Conservation (phyloP, 768 basidiomycete genomes). For the Boletus reticulatus region DNA sequence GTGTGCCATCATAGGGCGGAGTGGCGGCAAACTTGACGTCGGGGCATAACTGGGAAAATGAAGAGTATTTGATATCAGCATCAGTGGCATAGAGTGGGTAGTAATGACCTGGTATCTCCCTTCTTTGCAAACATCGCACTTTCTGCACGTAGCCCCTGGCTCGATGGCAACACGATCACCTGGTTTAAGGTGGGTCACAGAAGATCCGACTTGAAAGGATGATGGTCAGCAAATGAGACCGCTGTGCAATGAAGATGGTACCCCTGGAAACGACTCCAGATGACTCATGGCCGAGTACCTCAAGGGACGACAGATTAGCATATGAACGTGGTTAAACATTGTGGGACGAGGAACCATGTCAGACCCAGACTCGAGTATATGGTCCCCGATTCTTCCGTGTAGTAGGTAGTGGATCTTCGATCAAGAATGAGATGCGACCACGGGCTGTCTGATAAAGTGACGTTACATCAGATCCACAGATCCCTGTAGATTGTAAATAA, state of each 20-base stretch:
- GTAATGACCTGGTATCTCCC: conserved; percentile 74
- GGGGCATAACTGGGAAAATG: conserved; percentile 64
- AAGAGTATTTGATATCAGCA: neutral
- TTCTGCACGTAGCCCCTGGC: conserved; percentile 82
- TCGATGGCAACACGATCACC: conserved; percentile 93
- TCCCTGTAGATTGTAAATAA: conserved; percentile 48
- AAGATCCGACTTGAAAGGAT: conserved; percentile 57
- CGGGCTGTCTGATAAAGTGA: conserved; percentile 1
- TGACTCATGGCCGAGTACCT: conserved; percentile 95
- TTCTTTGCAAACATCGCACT: conserved; percentile 79
- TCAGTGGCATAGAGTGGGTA: neutral
- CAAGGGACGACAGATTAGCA: conserved; percentile 3
- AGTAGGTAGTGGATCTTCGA: conserved; percentile 72
- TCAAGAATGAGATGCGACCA: conserved; percentile 6
- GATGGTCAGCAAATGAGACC: neutral
- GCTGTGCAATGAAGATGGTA: conserved; percentile 18
- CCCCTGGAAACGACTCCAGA: conserved; percentile 75
- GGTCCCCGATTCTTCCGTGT: conserved; percentile 79
- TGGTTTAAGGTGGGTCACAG: conserved; percentile 70
- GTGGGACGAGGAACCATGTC: conserved; percentile 60
- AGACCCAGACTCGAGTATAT: conserved; percentile 57
- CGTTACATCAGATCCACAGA: conserved; percentile 85
- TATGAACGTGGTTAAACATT: neutral
- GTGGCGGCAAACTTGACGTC: conserved; percentile 90
- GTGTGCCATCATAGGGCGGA: conserved; percentile 90